A percentile compares a stretch with the other conserved stretches of the same genome.
Evolutionary conservation across 768 basidiomycete species (phyloP).

Genomic region (Infundibulicybe gibba): DNA sequence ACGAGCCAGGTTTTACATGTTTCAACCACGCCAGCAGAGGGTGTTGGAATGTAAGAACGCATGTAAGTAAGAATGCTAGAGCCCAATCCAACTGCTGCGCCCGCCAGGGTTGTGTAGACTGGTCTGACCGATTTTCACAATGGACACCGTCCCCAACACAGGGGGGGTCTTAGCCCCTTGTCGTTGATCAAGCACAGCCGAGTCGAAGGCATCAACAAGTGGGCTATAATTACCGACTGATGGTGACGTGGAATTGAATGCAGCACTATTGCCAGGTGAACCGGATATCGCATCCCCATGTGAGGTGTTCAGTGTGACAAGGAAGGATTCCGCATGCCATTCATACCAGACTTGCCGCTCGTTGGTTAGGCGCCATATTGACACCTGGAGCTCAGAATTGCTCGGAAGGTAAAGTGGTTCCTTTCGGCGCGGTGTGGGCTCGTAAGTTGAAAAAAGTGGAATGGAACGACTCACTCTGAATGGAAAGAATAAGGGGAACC

Average conservation of each 20-base stretch:
- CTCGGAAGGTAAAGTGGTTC: conserved; percentile 92
- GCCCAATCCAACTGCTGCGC: conserved; percentile 90
- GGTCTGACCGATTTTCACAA: conserved; percentile 94
- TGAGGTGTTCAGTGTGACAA: conserved; percentile 35
- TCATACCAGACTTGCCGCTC: conserved; percentile 96
- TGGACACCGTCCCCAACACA: conserved; percentile 15
- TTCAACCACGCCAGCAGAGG: no score
- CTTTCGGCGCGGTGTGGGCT: conserved; percentile 32
- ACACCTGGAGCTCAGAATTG: conserved; percentile 88
- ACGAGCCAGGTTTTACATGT: no score
- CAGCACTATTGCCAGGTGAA: conserved; percentile 9
- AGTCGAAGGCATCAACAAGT: conserved; percentile 62
- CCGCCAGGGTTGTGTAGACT: conserved; percentile 89
- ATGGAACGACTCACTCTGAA: conserved; percentile 59
- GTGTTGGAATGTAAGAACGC: no score
- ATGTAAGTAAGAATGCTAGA: conserved; percentile 26
- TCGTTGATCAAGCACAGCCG: conserved; percentile 11
- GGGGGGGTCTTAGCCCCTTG: conserved; percentile 8
- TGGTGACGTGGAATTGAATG: conserved; percentile 10
- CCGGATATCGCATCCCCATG: no score
- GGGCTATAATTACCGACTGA: conserved; percentile 53
- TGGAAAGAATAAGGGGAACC: conserved; percentile 98
- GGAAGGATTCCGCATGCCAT: conserved; percentile 94
- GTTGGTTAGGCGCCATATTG: conserved; percentile 92
- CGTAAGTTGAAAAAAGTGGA: conserved; percentile 3